Evolutionary conservation across 805 yeast genomes (phyloP).

Genomic region (Yarrowia sp.): DNA sequence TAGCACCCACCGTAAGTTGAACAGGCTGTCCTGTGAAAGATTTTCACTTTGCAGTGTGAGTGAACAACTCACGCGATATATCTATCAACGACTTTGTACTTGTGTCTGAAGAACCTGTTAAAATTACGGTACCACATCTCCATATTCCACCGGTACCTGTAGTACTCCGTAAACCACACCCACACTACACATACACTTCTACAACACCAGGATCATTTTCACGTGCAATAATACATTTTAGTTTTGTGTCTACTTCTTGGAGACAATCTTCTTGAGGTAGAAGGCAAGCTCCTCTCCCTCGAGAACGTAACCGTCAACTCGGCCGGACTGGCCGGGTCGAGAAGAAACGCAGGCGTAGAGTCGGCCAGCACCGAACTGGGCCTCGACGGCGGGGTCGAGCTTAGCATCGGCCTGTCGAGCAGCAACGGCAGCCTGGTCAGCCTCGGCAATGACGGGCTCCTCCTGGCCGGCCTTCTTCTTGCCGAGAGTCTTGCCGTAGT

Average conservation of each 20-base stretch:
- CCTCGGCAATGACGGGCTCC: slow-evolving; percentile 50
- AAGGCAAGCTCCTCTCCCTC: slow-evolving; percentile 99
- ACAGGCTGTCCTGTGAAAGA: too few relatives aligned
- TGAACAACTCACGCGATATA: too few relatives aligned
- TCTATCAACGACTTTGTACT: too few relatives aligned
- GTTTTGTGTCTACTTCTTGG: slow-evolving; percentile 77
- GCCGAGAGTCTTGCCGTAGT: slow-evolving; percentile 93
- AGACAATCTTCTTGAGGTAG: slow-evolving; percentile 99
- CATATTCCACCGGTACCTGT: too few relatives aligned
- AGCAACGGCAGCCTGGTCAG: slow-evolving; percentile 83
- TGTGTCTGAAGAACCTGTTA: too few relatives aligned
- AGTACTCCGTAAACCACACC: too few relatives aligned
- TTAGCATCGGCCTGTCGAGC: slow-evolving; percentile 81
- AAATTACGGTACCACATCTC: too few relatives aligned
- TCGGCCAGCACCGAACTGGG: slow-evolving; percentile 99
- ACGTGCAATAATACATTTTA: slow-evolving; percentile 27
- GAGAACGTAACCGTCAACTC: slow-evolving; percentile 99
- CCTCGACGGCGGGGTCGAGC: slow-evolving; percentile 85
- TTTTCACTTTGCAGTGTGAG: too few relatives aligned
- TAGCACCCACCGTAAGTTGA: too few relatives aligned
- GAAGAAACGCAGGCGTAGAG: slow-evolving; percentile 98
- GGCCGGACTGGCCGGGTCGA: slow-evolving; percentile 99
- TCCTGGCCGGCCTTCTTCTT: slow-evolving; percentile 59
- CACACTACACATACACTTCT: not conserved
- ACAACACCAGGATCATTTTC: not conserved